Percentiles rank a stretch among this genome's conserved stretches.
These are phyloP conservation scores for Rosa multiflora DNA, from an alignment of 306 rosid species.

Conservation along the genomic window DNA sequence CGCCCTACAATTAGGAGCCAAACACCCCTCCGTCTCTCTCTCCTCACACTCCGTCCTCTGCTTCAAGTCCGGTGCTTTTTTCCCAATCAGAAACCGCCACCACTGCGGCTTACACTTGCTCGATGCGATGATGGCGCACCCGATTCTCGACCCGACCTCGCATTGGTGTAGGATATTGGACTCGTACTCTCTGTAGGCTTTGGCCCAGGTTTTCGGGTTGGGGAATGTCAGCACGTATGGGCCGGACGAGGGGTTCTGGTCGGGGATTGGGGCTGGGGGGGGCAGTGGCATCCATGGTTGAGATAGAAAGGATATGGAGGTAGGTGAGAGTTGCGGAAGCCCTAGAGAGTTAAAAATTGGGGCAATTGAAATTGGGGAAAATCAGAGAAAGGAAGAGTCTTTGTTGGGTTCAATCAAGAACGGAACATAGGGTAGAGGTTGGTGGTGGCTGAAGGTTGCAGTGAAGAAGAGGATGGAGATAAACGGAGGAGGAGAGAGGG, in stretches of 20 bases:
- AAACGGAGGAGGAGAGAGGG: no score
- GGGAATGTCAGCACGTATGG: constrained; percentile 63
- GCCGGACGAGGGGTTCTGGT: constrained; percentile 36
- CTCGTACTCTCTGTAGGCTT: constrained; percentile 55
- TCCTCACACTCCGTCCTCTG: constrained; percentile 65
- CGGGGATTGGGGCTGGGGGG: background rate
- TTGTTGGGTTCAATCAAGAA: no score
- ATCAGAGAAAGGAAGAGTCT: no score
- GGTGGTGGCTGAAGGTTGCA: no score
- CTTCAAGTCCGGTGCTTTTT: constrained; percentile 42
- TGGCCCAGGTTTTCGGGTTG: constrained; percentile 63
- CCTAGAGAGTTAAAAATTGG: no score
- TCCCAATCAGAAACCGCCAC: constrained; percentile 59
- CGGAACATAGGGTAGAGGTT: no score
- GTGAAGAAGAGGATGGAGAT: no score
- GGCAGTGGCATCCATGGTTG: no score
- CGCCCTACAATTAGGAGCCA: constrained; percentile 47
- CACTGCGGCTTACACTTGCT: constrained; percentile 65
- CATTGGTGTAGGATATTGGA: constrained; percentile 62
- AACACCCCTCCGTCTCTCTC: constrained; percentile 48
- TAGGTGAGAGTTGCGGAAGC: no score
- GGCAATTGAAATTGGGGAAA: no score
- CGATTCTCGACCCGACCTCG: constrained; percentile 69
- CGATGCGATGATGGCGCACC: constrained; percentile 48
- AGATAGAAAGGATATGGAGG: no score